These are phyloP conservation scores for Zasmidium citrigriseum DNA, from an alignment of 2,329 filamentous ascomycete species.

Conservation along the genomic window DNA sequence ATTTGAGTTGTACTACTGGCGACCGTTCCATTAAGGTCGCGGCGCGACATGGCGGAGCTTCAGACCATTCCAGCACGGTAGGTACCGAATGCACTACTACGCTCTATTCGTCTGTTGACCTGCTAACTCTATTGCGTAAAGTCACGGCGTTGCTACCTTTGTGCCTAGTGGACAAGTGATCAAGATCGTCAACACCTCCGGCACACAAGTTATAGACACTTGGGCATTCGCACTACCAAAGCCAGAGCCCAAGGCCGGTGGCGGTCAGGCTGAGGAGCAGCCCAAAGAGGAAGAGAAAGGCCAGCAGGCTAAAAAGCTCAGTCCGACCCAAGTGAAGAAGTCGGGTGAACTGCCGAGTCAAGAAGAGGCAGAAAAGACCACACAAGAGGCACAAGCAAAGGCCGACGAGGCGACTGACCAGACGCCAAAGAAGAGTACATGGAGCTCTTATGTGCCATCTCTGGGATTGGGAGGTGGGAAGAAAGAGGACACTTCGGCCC, in stretches of 20 bases:
- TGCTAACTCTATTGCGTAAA: not conserved
- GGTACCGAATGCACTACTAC: not conserved
- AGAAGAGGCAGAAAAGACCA: conserved; percentile 37
- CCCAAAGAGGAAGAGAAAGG: conserved; percentile 22
- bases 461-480: conserved; percentile 18
- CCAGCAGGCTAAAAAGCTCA: conserved; percentile 24
- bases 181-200: conserved; percentile 54
- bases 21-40: conserved; percentile 3
- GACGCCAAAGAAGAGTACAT: conserved; percentile 30
- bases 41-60: conserved; percentile 19
- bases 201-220: conserved; percentile 52
- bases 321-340: conserved; percentile 28
- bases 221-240: conserved; percentile 52
- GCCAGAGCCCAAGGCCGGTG: conserved; percentile 38
- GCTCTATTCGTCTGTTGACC: too few relatives aligned
- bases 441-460: conserved; percentile 33
- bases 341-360: conserved; percentile 33
- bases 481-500: conserved; percentile 22
- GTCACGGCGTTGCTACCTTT: conserved; percentile 52
- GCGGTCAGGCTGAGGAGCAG: conserved; percentile 21
- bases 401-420: conserved; percentile 19
- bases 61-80: conserved; percentile 50
- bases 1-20: not conserved
- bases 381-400: conserved; percentile 20
- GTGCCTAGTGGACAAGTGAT: conserved; percentile 51